These are phyloP conservation scores for Saussurea involucrata DNA, from an alignment of 129 eudicot genomes.

Conservation along the genomic window DNA sequence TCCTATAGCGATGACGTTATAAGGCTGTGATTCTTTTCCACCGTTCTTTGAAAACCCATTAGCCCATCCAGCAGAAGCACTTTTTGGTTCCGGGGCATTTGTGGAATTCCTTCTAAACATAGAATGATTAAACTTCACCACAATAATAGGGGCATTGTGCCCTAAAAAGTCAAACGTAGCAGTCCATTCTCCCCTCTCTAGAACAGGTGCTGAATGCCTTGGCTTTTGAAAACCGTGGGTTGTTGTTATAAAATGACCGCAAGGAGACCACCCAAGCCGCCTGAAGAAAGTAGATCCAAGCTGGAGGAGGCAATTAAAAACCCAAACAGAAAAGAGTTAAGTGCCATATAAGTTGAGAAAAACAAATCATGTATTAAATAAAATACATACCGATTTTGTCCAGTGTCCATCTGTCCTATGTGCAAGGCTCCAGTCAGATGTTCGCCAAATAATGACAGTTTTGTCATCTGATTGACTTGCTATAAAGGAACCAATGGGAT, in stretches of 20 bases:
- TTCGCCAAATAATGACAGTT: constrained; percentile 97
- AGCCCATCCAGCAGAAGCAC: constrained; percentile 77
- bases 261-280: constrained; percentile 99
- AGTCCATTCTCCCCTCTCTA: constrained; percentile 98
- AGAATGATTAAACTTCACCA: constrained; percentile 88
- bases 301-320: constrained; percentile 36
- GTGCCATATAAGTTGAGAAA: not conserved
- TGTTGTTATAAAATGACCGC: constrained; percentile 96
- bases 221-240: constrained; percentile 99
- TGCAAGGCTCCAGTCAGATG: constrained; percentile 97
- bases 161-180: constrained; percentile 98
- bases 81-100: constrained; percentile 49
- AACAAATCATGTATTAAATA: not conserved
- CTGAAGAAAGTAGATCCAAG: constrained; percentile 98
- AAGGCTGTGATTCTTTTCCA: constrained; percentile 83
- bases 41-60: constrained; percentile 66
- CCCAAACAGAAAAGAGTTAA: not conserved
- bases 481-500: constrained; percentile 93
- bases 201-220: constrained; percentile 98
- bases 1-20: constrained; percentile 94
- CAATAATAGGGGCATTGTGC: constrained; percentile 95
- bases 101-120: constrained; percentile 69
- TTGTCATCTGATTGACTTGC: constrained; percentile 99
- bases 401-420: constrained; percentile 98
- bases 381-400: constrained; percentile 80